These are phyloP conservation scores for Blastocystis sp. DNA, from an alignment of 352 stramenopile genomes.

Conservation along the genomic window DNA sequence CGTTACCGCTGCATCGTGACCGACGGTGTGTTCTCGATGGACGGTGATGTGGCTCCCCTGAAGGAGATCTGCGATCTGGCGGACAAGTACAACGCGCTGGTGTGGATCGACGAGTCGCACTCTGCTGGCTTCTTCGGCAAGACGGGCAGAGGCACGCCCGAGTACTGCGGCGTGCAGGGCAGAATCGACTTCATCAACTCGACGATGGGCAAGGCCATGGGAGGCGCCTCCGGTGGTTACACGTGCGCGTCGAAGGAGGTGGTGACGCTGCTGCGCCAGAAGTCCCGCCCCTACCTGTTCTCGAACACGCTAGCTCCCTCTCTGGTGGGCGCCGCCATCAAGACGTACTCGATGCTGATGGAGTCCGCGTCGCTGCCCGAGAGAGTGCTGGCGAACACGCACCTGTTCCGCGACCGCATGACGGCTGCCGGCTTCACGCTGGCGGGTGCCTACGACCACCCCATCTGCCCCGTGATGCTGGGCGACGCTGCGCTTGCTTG, in stretches of 20 bases:
- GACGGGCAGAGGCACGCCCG: constrained; percentile 84
- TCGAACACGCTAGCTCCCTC: constrained; percentile 86
- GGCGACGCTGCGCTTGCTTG: constrained; percentile 84
- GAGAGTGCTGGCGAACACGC: constrained; percentile 83
- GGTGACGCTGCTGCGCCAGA: constrained; percentile 77
- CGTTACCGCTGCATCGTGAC: constrained; percentile 85
- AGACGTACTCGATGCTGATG: constrained; percentile 87
- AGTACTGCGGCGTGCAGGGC: constrained; percentile 84
- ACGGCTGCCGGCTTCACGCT: constrained; percentile 83
- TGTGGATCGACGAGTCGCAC: constrained; percentile 90
- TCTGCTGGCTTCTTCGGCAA: constrained; percentile 87
- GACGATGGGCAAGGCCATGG: constrained; percentile 87
- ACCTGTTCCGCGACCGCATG: constrained; percentile 86
- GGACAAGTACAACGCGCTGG: constrained; percentile 85
- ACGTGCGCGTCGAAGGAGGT: constrained; percentile 72
- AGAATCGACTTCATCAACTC: constrained; percentile 89
- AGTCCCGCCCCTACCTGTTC: constrained; percentile 86
- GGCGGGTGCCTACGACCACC: constrained; percentile 80
- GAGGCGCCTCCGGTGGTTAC: constrained; percentile 87
- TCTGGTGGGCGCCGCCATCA: constrained; percentile 85
- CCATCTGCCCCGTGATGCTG: constrained; percentile 86
- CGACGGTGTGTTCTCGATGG: constrained; percentile 90
- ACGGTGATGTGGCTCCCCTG: constrained; percentile 86
- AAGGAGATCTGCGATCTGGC: constrained; percentile 84
- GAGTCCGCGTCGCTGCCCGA: constrained; percentile 78